Percentiles rank a stretch among this genome's conserved stretches.
Evolutionary conservation across 306 rosid species (phyloP).

Genomic region (Adenanthera pavonina): DNA sequence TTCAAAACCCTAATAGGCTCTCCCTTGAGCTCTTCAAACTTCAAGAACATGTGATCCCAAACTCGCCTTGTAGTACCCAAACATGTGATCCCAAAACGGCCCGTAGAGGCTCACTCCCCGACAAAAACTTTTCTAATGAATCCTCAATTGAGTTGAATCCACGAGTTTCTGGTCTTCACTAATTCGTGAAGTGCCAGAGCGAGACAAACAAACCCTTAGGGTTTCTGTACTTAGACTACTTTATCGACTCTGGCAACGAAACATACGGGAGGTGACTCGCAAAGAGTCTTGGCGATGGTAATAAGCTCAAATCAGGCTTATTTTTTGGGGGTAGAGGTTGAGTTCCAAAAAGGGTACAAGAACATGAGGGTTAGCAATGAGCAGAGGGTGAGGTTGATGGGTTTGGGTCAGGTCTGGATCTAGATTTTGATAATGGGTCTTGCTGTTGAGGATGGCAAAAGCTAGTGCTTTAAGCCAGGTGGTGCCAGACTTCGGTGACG

Average conservation of each 20-base stretch:
- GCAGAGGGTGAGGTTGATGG: constrained; percentile 35
- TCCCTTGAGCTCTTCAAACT: constrained; percentile 26
- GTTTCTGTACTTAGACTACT: constrained; percentile 35
- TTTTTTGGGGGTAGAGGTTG: not conserved
- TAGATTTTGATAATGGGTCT: not conserved
- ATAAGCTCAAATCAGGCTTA: constrained; percentile 21
- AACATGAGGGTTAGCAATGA: constrained; percentile 42
- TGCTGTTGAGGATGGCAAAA: constrained; percentile 41
- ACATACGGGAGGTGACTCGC: not conserved
- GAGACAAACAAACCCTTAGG: constrained; percentile 52
- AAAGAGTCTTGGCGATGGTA: constrained; percentile 29
- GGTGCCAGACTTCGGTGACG: constrained; percentile 53
- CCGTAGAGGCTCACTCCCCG: constrained; percentile 3
- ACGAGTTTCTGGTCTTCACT: not conserved
- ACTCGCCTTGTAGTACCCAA: constrained; percentile 10
- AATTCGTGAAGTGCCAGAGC: constrained; percentile 47
- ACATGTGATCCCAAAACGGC: constrained; percentile 24
- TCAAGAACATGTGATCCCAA: constrained; percentile 1
- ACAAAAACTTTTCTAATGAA: constrained; percentile 10
- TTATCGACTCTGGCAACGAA: constrained; percentile 23
- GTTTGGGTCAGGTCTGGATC: not conserved
- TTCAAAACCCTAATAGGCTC: not conserved
- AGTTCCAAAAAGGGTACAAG: constrained; percentile 52
- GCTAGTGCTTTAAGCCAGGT: constrained; percentile 56
- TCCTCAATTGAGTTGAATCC: constrained; percentile 31